Evolutionary conservation across 306 rosid genomes (phyloP), one percentile per base, ranked within the genome.

Genomic region (Sphenostylis stenocarpa): DNA sequence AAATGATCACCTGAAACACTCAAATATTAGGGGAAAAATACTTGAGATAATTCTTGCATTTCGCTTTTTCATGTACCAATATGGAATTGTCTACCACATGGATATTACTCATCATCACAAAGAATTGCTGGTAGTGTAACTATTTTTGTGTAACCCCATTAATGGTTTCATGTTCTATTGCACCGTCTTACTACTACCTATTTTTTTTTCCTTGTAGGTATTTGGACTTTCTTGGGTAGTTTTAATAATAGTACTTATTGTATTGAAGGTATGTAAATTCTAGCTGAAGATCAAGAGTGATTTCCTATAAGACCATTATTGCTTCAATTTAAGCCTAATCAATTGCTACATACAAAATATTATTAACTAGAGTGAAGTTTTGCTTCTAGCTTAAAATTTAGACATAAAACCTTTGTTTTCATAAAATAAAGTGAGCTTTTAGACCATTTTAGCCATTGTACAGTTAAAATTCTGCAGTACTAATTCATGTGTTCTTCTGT

Each of bases 21-120:
- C 97, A 31, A 84, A 83, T 70, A 52, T 86, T 57, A 82, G 96
- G 62, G 99, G 99, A 17, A 89, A 90, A 88, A 61, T 88, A 75
- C 81, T 95, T 11, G 99, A 92, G 89, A 90, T 92, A 69, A 14
- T 90, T 63, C 97, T 95, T 57, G 85, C 97, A 29, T 82, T 73
- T 73, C 99, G 97, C 78, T 95, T 95, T 90, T 90, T 95, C 47
- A 31, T 95, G 53, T 95, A 84, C 85, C 99, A 95, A 75, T 95
- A 92, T 87, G 97, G 93, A 85, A 88, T 95, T 52, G 92, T 92
- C 73, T 92, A 95, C 87, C 99, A 92, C 83, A 91, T 95, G 67
- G 93, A 92, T 74, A 89, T 92, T 77, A 79, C 89, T 71, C 97
- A 86, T 82, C 90, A 62, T 77, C 70, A 79, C 88, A 90, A 87